Conservation (phyloP, 1,139 yeast species). For the Eremothecium gossypii region DNA sequence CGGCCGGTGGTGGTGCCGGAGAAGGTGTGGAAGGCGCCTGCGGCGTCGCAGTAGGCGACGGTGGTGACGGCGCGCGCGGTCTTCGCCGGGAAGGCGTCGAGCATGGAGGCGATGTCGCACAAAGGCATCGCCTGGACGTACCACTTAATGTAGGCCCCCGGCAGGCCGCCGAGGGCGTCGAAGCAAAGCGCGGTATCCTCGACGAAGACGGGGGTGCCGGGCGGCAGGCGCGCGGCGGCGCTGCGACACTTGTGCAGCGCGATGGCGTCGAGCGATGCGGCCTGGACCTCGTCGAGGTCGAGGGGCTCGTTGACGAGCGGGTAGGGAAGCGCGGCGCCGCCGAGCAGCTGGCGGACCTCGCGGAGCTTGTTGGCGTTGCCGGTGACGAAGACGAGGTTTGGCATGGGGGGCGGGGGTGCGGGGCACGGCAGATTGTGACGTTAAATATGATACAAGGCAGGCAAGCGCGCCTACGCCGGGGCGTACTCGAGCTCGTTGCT, state of each 20-base stretch:
- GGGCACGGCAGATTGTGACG: not conserved
- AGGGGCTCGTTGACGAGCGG: constrained; percentile 50
- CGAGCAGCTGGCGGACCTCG: constrained; percentile 73
- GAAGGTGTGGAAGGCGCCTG: constrained; percentile 67
- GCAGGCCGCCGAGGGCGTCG: constrained; percentile 70
- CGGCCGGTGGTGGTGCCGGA: constrained; percentile 78
- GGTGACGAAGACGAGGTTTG: constrained; percentile 46
- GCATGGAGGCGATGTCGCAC: constrained; percentile 64
- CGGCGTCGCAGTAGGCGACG: constrained; percentile 82
- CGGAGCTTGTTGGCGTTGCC: constrained; percentile 83
- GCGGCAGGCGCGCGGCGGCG: constrained; percentile 51
- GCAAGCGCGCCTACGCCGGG: constrained; percentile 17
- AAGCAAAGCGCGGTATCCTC: constrained; percentile 93
- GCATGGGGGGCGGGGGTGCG: not conserved
- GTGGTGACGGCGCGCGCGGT: constrained; percentile 86
- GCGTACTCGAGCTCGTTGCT: constrained; percentile 80
- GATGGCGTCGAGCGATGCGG: constrained; percentile 64
- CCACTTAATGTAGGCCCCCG: constrained; percentile 94
- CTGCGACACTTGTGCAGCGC: constrained; percentile 69
- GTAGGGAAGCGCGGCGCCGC: constrained; percentile 38
- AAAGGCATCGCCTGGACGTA: constrained; percentile 66
- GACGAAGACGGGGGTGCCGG: constrained; percentile 71
- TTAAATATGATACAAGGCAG: constrained; percentile 1
- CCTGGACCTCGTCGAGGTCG: constrained; percentile 88
- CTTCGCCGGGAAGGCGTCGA: constrained; percentile 73